Base-by-base conservation (phyloP, 2,329 filamentous ascomycete species). In the Pseudocercospora musae region DNA sequence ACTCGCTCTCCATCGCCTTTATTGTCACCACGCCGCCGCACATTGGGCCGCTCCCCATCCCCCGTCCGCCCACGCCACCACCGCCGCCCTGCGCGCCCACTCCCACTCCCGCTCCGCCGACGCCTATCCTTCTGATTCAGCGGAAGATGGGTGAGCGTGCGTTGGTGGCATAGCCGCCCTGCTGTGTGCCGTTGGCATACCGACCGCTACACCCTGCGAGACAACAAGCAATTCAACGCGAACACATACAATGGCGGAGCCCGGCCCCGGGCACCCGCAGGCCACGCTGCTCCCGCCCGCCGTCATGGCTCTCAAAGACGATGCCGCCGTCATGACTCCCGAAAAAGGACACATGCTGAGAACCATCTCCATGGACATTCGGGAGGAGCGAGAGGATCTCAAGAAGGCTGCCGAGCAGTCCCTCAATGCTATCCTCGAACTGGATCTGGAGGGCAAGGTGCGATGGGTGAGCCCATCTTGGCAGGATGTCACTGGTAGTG, bases 401-500 rank as follows among this genome's bases (percentile, higher is more conserved):
- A 92, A 93, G 73, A 91, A 96, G 80, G 95, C 94, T 44, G 95
- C 94, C 56, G 94, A 98, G 78, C 92, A 97, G 80, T 97, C 93
- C 21, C 84, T 96, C 75, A 99, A 98, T 77, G 91, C 96, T 67
- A 96, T 99, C 75, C 85, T 99, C 74, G 94, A 99, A 79, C 83
- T 99, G 68, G 92, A 92, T 72, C 84, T 98, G 60, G 90, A 97
- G 73, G 92, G 92, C 68, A 89, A 87, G 64, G 89, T 99, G 72
- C 90, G 92, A 78, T 99, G 95, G 91, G 93, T 96, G 71, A 98
- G 94, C 75, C 91, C 93, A 11, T 97, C 94, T 15, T 99, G 95
- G 95, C 86, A 87, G 64, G 92, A 98, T 71, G 89, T 99, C 55
- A 89, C 98, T 64, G 95, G 95, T 62, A 94, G 90, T 3, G 80